Evolutionary conservation across 164 flowering plant genomes (phyloP), one percentile per base, ranked within the genome.

Genomic region (Euptelea pleiosperma): DNA sequence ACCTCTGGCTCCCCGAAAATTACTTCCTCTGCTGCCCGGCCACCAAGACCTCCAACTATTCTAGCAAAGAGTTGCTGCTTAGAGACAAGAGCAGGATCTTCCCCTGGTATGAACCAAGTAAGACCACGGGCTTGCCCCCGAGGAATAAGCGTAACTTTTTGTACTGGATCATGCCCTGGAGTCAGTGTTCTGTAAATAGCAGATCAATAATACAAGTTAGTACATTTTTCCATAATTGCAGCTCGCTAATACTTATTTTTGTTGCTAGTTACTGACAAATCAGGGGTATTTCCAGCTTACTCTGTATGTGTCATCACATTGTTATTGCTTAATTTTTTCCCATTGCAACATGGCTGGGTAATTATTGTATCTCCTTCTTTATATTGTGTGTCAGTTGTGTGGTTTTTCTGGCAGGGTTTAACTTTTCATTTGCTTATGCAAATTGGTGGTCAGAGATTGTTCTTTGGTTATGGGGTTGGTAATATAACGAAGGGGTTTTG

Each of bases 121-220:
- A 86, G 74, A 0, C 89, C 89, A 7, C 89, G 78, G 6, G 87
- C 89, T 70, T 83, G 88, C n/a, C 91, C 88, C 51, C 86, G 60
- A 19, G 88, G 91, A 41, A 83, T 71, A 26, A 86, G 64, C 5
- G 85, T 79, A 3, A 85, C 86, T 60, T 85, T 85, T 61, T 85
- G 89, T n/a, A 85, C 80, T 25, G 77, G 80, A 47, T 82, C 88
- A 75, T 85, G 88, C 4, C 86, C 86, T 50, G 76, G 79, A 15
- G 84, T 81, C 63, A 81, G 62, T 28, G 87, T 73, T 75, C 89
- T 86, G 70, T 39, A 60, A 42, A 11, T 34, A 33, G 8, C 42
- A 66, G 10, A 63, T 37, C 39, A 39, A 9, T 41, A 43, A 18
- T 24, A 30, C 18, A 19, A 34, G 22, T 57, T 21, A 45, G 60